Percentiles rank a stretch among this genome's conserved stretches.
These are phyloP conservation scores for Sporothrix brasiliensis DNA, from an alignment of 2,329 filamentous ascomycete species.

Conservation along the genomic window DNA sequence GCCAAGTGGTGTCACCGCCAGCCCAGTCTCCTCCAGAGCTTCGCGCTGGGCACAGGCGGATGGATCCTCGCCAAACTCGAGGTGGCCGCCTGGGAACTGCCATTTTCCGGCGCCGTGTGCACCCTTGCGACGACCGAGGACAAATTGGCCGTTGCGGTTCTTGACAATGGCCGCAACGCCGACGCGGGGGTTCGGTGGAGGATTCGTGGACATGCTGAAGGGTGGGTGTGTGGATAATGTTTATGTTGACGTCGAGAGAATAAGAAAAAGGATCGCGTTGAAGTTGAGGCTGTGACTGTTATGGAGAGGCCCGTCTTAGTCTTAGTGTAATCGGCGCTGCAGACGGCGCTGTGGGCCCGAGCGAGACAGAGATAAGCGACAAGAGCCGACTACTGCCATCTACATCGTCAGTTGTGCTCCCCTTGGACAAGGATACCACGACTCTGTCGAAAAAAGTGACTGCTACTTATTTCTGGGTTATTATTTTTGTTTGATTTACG, in stretches of 20 bases:
- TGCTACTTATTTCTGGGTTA: not conserved
- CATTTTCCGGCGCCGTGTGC: slow-evolving; percentile 52
- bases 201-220: not conserved
- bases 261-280: not conserved
- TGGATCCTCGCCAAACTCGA: slow-evolving; percentile 68
- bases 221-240: not conserved
- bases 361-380: slow-evolving; percentile 8
- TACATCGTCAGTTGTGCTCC: not conserved
- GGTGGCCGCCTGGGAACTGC: slow-evolving; percentile 74
- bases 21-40: slow-evolving; percentile 69
- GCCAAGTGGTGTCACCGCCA: slow-evolving; percentile 56
- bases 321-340: not conserved
- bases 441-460: not conserved
- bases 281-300: not conserved
- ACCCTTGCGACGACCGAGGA: slow-evolving; percentile 53
- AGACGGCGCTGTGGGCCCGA: slow-evolving; percentile 10
- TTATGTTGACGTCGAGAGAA: not conserved
- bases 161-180: slow-evolving; percentile 55
- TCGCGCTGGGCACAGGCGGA: slow-evolving; percentile 68
- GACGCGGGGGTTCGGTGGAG: slow-evolving; percentile 43
- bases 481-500: not conserved
- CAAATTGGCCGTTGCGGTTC: slow-evolving; percentile 48
- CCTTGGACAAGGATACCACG: not conserved
- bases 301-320: not conserved
- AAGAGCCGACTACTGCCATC: not conserved